phyloP scores from a whole-genome alignment of 768 basidiomycete genomes.

The Leccinum fibrillosum region DNA sequence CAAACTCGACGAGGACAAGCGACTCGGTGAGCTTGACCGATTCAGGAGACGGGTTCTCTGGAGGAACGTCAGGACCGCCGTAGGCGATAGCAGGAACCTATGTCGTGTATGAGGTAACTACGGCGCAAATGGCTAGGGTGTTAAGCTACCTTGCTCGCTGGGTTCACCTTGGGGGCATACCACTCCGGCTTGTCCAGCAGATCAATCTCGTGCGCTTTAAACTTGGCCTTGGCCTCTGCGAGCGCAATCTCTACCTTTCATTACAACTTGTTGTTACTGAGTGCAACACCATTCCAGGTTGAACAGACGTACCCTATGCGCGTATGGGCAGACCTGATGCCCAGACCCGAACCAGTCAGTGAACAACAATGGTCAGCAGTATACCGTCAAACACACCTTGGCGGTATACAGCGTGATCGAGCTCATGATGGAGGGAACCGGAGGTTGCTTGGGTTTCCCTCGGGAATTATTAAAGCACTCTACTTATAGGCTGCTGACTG shows the following conservation, averaged over 20 bases:
- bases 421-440: slow-evolving; percentile 3
- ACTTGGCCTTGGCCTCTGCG: slow-evolving; percentile 48
- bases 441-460: not conserved
- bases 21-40: slow-evolving; percentile 64
- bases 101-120: not conserved
- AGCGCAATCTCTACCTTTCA: slow-evolving; percentile 59
- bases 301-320: slow-evolving; percentile 45
- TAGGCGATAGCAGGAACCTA: slow-evolving; percentile 44
- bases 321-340: slow-evolving; percentile 53
- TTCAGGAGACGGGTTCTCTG: slow-evolving; percentile 56
- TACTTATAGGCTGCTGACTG: slow-evolving; percentile 2
- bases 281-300: not conserved
- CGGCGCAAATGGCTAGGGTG: not conserved
- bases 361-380: not conserved
- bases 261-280: not conserved
- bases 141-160: slow-evolving; percentile 53
- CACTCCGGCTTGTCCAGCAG: slow-evolving; percentile 65
- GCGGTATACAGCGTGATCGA: slow-evolving; percentile 46
- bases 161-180: slow-evolving; percentile 65
- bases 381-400: slow-evolving; percentile 33
- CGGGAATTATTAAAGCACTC: not conserved
- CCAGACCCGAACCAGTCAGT: not conserved
- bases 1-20: slow-evolving; percentile 61
- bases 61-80: slow-evolving; percentile 55
- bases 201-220: slow-evolving; percentile 55